Evolutionary conservation across 1,139 yeast genomes (phyloP), one percentile per base, ranked within the genome.

Genomic region (Nakaseomyces uthaithaninus): DNA sequence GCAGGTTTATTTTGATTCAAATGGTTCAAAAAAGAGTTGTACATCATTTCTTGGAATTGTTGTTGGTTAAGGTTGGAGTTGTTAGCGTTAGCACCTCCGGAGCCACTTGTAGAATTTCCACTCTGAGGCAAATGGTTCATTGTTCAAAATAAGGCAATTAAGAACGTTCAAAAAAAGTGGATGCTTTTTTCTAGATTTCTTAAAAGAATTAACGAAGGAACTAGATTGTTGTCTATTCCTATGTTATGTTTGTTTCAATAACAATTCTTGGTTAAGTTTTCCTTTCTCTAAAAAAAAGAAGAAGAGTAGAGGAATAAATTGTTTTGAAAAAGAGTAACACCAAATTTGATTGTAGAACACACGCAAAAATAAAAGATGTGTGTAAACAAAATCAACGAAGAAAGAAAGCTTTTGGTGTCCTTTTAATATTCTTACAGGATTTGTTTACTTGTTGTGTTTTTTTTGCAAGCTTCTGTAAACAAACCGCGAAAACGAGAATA

Each of bases 31-130:
- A 54, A 54, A 3, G 56, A 52, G 42, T 51, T 54, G 41, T 54
- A 54, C 55, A 54, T 51, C 30, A 53, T 41, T 42, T 54, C 59
- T 16, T 55, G 51, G 36, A 54, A 44, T 34, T 54, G 58, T 34
- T 51, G 55, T 38, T 47, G 55, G 36, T 52, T 53, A 17, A 46
- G 23, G 47, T 42, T 39, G 42, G 43, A 12, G 51, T 45, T 39
- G 45, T 47, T 16, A 27, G 35, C 27, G 39, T 37, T 31, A 19
- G 25, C 35, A 31, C 25, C 25, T 31, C 35, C 35, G 17, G 35
- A 19, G 17, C 35, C 35, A 31, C 35, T 20, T n/a, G 35, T 12
- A 12, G 35, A 19, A 20, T 31, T 31, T 19, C 35, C 35, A 31
- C 35, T 17, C 14, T 31, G 35, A 12, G 35, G 35, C 25, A 31